phyloP scores from a whole-genome alignment of 2,329 filamentous ascomycete species.

The Colletotrichum endophyticum region DNA sequence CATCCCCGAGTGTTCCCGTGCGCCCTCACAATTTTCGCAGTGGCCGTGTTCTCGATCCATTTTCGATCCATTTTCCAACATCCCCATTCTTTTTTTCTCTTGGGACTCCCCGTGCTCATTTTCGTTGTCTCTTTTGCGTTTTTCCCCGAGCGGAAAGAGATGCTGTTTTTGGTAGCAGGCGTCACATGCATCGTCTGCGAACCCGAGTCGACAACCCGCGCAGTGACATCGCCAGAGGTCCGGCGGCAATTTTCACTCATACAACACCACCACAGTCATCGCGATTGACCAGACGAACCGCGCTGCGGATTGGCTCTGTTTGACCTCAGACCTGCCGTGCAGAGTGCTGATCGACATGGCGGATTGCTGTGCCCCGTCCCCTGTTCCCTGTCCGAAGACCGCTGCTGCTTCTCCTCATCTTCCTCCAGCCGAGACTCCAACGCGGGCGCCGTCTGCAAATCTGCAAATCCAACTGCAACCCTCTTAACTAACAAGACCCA shows the following conservation, averaged over 20 bases:
- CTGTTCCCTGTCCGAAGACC: background rate
- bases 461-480: background rate
- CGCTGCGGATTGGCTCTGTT: background rate
- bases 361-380: background rate
- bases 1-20: conserved; percentile 8
- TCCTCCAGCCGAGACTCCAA: background rate
- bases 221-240: background rate
- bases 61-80: conserved; percentile 1
- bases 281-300: background rate
- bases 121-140: background rate
- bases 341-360: background rate
- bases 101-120: background rate
- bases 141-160: background rate
- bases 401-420: background rate
- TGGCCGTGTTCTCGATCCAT: conserved; percentile 9
- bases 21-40: background rate
- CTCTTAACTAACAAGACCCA: background rate
- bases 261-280: background rate
- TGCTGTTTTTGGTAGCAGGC: background rate
- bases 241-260: background rate
- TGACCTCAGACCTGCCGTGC: background rate
- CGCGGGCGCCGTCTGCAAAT: background rate
- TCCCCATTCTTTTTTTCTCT: background rate
- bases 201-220: background rate
- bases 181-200: background rate